phyloP scores from a whole-genome alignment of 257 asterid species.

The Striga asiatica region DNA sequence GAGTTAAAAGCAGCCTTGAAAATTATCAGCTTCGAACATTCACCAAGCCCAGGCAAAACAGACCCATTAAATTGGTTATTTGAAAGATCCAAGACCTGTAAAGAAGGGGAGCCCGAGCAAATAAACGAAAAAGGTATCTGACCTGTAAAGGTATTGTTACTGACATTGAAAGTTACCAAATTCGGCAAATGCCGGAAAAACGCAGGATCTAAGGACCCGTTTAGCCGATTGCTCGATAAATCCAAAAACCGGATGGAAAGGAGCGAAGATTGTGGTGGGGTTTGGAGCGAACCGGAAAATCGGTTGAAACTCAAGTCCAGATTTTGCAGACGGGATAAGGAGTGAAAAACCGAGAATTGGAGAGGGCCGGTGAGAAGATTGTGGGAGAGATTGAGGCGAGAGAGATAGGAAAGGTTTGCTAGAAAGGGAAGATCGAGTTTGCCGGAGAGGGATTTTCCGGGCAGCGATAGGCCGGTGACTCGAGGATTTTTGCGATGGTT shows the following conservation, averaged over 20 bases:
- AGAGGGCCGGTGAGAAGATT: conserved; percentile 20
- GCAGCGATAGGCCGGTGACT: conserved; percentile 17
- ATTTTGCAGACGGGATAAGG: neutral
- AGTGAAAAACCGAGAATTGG: neutral
- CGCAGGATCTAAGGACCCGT: conserved; percentile 17
- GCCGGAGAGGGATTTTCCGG: conserved; percentile 3
- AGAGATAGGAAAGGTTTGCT: conserved; percentile 19
- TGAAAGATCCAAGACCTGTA: conserved; percentile 31
- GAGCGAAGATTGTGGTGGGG: conserved; percentile 5
- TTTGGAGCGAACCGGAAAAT: conserved; percentile 13
- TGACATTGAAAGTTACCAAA: conserved; percentile 25
- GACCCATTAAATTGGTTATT: conserved; percentile 25
- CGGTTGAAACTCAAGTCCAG: conserved; percentile 11
- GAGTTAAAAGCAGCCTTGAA: conserved; percentile 34
- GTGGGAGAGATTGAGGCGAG: conserved; percentile 25
- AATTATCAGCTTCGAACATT: conserved; percentile 18
- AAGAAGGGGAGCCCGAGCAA: conserved; percentile 17
- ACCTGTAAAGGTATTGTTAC: conserved; percentile 33
- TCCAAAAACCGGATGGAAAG: conserved; percentile 10
- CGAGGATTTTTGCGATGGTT: neutral
- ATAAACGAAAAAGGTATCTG: conserved; percentile 22
- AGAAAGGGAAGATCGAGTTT: conserved; percentile 6
- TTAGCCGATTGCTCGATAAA: conserved; percentile 33
- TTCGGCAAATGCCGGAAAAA: conserved; percentile 9
- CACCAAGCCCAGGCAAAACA: conserved; percentile 10